Conservation (phyloP, 176 grass and related monocot species). For the Oryza nivara region DNA sequence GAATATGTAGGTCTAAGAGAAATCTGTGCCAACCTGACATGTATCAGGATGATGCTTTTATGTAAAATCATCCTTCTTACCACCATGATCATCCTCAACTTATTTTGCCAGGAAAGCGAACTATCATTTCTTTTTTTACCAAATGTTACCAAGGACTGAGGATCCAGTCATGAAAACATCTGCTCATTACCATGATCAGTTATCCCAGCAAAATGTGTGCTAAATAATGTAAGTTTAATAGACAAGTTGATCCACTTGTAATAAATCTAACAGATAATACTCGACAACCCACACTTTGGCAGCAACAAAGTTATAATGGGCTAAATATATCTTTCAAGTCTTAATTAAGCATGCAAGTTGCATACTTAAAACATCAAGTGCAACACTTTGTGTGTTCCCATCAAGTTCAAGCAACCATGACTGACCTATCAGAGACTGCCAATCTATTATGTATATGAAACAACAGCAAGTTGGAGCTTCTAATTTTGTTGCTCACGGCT, state of each 20-base stretch:
- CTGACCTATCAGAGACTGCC: conserved; percentile 26
- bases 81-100: neutral
- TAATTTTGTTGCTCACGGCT: conserved; percentile 44
- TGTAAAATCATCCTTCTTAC: conserved; percentile 17
- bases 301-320: conserved; percentile 28
- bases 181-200: conserved; percentile 6
- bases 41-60: conserved; percentile 29
- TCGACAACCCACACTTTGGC: neutral
- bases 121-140: conserved; percentile 1
- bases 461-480: conserved; percentile 48
- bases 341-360: conserved; percentile 49
- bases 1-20: conserved; percentile 41
- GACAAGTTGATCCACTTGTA: conserved; percentile 26
- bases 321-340: conserved; percentile 15
- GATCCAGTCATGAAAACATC: conserved; percentile 30
- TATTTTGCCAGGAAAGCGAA: neutral
- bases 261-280: neutral
- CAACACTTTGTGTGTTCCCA: conserved; percentile 24
- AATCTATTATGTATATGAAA: conserved; percentile 32
- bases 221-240: neutral
- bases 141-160: conserved; percentile 32
- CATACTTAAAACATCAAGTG: conserved; percentile 29
- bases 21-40: conserved; percentile 31
- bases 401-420: conserved; percentile 16
- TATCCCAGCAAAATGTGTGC: conserved; percentile 34